Conservation (phyloP, 495 filamentous ascomycete genomes). For the Lasiosphaeria miniovina region DNA sequence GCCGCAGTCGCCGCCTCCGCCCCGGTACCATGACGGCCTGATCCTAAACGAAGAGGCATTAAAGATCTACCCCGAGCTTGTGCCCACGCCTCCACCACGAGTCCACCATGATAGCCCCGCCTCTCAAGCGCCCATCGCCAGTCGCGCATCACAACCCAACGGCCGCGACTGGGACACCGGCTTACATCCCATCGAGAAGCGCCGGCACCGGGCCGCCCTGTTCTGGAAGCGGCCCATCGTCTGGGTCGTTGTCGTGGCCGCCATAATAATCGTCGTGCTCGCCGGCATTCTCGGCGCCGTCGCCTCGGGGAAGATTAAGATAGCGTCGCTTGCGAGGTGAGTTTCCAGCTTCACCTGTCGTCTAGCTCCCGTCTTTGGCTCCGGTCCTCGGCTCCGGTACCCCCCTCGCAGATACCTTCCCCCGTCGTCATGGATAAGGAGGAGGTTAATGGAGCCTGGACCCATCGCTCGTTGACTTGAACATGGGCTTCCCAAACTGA, state of each 20-base stretch:
- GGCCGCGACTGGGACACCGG: neutral
- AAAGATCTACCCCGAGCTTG: conserved; percentile 19
- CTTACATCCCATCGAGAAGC: neutral
- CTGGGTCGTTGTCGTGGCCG: conserved; percentile 17
- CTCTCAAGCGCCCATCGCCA: too few relatives aligned
- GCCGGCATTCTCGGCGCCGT: conserved; percentile 23
- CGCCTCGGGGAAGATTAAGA: conserved; percentile 19
- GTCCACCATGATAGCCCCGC: too few relatives aligned
- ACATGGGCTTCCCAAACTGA: neutral
- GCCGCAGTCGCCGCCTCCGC: neutral
- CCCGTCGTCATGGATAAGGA: neutral
- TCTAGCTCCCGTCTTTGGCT: neutral
- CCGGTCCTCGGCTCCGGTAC: too few relatives aligned
- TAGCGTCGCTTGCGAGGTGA: conserved; percentile 6
- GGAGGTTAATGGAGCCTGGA: neutral
- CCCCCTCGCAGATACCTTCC: neutral
- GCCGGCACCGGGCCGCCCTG: neutral
- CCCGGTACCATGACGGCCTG: conserved; percentile 21
- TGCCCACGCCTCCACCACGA: neutral
- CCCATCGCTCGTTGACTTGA: neutral
- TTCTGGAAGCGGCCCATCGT: conserved; percentile 9
- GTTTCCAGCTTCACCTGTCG: neutral
- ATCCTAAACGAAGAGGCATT: conserved; percentile 10
- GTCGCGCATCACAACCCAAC: neutral
- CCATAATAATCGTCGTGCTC: conserved; percentile 16